Conservation (phyloP, 495 filamentous ascomycete species). For the Lasiosphaeria miniovina region DNA sequence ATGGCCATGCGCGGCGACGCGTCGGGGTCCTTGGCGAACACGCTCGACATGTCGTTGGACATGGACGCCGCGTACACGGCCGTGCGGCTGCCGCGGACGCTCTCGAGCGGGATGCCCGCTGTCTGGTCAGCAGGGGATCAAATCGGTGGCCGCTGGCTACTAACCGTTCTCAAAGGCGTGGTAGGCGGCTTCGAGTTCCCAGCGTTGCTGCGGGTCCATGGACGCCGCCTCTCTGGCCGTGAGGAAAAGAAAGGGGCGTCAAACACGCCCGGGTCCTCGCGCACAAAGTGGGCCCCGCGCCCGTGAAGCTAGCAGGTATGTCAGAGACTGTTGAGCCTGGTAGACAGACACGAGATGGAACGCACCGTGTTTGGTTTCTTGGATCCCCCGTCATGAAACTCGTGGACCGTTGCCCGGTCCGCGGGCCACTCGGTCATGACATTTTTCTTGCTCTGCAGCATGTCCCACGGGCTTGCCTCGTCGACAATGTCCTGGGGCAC, state of each 20-base stretch:
- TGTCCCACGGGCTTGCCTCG: conserved; percentile 33
- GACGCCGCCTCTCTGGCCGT: conserved; percentile 55
- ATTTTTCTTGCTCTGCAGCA: conserved; percentile 30
- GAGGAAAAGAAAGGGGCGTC: conserved; percentile 56
- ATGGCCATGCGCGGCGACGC: conserved; percentile 46
- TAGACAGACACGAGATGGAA: background rate
- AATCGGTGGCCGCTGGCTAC: background rate
- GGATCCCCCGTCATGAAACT: conserved; percentile 15
- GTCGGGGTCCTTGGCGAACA: conserved; percentile 29
- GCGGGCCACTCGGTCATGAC: conserved; percentile 36
- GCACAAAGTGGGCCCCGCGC: conserved; percentile 31
- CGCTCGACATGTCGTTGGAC: conserved; percentile 30
- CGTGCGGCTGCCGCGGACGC: conserved; percentile 38
- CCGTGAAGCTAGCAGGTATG: conserved; percentile 2
- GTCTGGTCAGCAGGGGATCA: background rate
- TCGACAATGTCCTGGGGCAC: conserved; percentile 33
- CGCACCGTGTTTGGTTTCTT: conserved; percentile 9
- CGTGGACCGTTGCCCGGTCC: conserved; percentile 26
- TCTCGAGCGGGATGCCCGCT: conserved; percentile 64
- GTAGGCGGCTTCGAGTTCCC: conserved; percentile 72
- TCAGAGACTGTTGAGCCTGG: background rate
- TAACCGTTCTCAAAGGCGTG: conserved; percentile 68
- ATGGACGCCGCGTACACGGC: conserved; percentile 31
- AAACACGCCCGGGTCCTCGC: conserved; percentile 46
- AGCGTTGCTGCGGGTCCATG: conserved; percentile 69